Evolutionary conservation across 2,329 filamentous ascomycete genomes (phyloP), one percentile per base, ranked within the genome.

Genomic region (Fusarium algeriense): DNA sequence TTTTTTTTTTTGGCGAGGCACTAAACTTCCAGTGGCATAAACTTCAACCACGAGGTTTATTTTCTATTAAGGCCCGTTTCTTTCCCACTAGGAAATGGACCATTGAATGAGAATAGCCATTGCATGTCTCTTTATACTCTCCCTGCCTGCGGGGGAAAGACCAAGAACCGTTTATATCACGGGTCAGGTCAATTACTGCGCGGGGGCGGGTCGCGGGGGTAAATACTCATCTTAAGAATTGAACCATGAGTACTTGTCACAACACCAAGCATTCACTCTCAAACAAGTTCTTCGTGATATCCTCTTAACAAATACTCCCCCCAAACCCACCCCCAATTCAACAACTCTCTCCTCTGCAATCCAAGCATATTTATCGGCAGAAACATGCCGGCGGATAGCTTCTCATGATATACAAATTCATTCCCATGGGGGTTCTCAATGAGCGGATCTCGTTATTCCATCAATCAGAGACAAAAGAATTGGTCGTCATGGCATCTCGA

Each of bases 381-480:
- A 28, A 60, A 60, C 43, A 23, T 65, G 69, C 69, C 68, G 54
- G 19, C 52, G 35, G 54, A 35, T 55, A 20, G 34, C 66, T 70
- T 57, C 68, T 71, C 69, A 71, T 71, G 69, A 71, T 68, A 72
- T 46, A 66, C 19, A 49, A 20, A 59, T 58, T 50, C 20, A 44
- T 35, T 38, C 37, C 26, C 48, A 74, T 74, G 65, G 70, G 60
- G 64, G 71, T 61, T 67, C 34, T 55, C 23, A 49, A 56, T 68
- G 49, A 58, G 63, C 46, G 73, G 73, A 55, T 11, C 14, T n/a
- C 17, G 62, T 69, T 75, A 61, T 64, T 74, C 73, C 73, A 66
- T 68, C 73, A 75, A 75, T 74, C 71, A 74, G 50, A 53, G 28
- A 3, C 20, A 5, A 13, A 14, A 20, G 55, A 67, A 63, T 34